phyloP scores from a whole-genome alignment of 1,139 yeast genomes.

The Pichia sp. region DNA sequence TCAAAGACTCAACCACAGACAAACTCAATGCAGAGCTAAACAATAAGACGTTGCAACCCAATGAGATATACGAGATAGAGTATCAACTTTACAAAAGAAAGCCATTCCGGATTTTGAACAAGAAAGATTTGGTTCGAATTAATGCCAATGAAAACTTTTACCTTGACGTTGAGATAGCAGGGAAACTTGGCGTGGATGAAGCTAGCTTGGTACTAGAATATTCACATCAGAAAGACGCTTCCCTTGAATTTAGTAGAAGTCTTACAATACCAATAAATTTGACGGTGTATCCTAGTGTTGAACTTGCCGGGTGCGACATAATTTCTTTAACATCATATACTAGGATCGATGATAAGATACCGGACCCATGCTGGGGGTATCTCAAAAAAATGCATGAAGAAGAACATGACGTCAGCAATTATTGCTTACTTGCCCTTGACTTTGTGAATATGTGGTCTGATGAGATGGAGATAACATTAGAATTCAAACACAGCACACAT shows the following conservation, averaged over 20 bases:
- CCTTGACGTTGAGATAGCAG: constrained; percentile 57
- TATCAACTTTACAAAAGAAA: constrained; percentile 53
- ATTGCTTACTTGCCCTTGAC: constrained; percentile 60
- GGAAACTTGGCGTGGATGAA: constrained; percentile 67
- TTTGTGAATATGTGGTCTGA: constrained; percentile 65
- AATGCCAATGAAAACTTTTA: constrained; percentile 19
- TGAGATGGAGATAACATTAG: constrained; percentile 26
- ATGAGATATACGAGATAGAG: constrained; percentile 71
- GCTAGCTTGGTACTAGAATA: constrained; percentile 65
- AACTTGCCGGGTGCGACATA: constrained; percentile 67
- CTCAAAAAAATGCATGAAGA: constrained; percentile 19
- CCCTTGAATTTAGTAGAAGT: constrained; percentile 39
- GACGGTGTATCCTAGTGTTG: constrained; percentile 66
- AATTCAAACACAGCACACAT: constrained; percentile 14
- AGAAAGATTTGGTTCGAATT: constrained; percentile 21
- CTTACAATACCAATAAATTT: constrained; percentile 59
- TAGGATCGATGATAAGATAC: constrained; percentile 22
- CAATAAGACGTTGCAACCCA: constrained; percentile 40
- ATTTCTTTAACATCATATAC: constrained; percentile 38
- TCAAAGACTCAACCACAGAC: constrained; percentile 69
- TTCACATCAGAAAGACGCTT: constrained; percentile 35
- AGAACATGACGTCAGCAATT: constrained; percentile 37
- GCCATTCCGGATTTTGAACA: constrained; percentile 40
- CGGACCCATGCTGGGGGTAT: constrained; percentile 27
- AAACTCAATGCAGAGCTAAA: constrained; percentile 42